Evolutionary conservation across 805 yeast genomes (phyloP), one percentile per base, ranked within the genome.

Genomic region (Diddensiella transvaalensis): DNA sequence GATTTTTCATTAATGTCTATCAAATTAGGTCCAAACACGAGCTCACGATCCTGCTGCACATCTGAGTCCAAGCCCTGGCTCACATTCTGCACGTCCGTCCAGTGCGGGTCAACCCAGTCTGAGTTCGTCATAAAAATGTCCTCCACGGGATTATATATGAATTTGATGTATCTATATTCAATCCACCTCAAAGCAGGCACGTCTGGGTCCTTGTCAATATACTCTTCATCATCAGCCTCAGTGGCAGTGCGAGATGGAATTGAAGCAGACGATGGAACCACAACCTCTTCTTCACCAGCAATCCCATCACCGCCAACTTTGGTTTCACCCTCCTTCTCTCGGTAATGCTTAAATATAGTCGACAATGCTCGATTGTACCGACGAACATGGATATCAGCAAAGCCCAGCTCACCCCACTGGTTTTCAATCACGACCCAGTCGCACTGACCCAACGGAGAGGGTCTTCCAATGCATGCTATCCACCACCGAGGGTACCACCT

Each of bases 341-440:
- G 50, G 13, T 35, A 47, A 22, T 23, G 62, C 61, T 68, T 65
- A 57, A 91, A 75, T 22, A 87, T 79, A 0, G 85, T 77, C 1
- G 95, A 85, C 29, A 91, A 60, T 8, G 87, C 74, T 57, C 86
- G 79, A 58, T 85, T 82, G 60, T 83, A 87, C 72, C 86, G 76
- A 39, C 69, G 67, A 54, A 83, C 76, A 1, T 70, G 59, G 11
- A 93, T 80, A 2, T 69, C 64, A 3, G 79, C 75, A 17, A 83
- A 76, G 32, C 77, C 74, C 52, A 93, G 74, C 58, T 88, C 96
- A 17, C 97, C 98, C 72, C 80, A 84, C 63, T 90, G 97, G 57
- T 88, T 95, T 67, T 93, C 99, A 21, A 93, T 75, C 15, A 89
- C 95, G 13, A 90, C 85, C 93, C 96, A 87, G 59, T 89, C 95